These are phyloP conservation scores for Larix sibirica DNA, from an alignment of 83 land plant genomes.

Conservation along the genomic window DNA sequence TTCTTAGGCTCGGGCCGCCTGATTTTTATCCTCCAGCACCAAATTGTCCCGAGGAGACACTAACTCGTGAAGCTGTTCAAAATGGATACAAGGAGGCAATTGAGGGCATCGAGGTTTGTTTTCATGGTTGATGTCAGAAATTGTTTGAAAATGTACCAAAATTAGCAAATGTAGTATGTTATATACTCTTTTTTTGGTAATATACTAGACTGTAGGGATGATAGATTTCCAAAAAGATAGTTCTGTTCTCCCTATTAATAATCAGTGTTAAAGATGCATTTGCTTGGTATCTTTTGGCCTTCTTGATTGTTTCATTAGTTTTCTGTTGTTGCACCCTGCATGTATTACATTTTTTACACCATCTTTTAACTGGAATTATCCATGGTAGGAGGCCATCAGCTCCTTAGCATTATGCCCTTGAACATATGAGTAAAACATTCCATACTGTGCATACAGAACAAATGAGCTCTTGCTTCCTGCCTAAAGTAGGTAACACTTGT, in stretches of 20 bases:
- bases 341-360: too few species aligned
- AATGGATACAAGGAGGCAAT: slow-evolving; percentile 84
- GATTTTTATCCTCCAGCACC: slow-evolving; percentile 87
- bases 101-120: slow-evolving; percentile 86
- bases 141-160: too few species aligned
- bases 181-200: neutral
- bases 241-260: neutral
- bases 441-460: too few species aligned
- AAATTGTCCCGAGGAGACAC: slow-evolving; percentile 85
- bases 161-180: neutral
- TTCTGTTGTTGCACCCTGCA: neutral
- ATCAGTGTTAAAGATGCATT: neutral
- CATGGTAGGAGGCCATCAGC: neutral
- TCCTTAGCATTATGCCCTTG: neutral
- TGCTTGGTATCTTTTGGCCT: neutral
- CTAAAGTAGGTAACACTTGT: too few species aligned
- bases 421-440: neutral
- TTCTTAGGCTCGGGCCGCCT: slow-evolving; percentile 83
- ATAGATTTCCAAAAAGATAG: neutral
- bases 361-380: neutral
- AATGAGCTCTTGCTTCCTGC: too few species aligned
- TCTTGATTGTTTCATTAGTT: neutral
- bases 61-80: slow-evolving; percentile 70
- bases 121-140: neutral
- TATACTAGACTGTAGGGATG: neutral